phyloP scores from a whole-genome alignment of 1,284 basidiomycete species.

The Moesziomyces parantarcticus region DNA sequence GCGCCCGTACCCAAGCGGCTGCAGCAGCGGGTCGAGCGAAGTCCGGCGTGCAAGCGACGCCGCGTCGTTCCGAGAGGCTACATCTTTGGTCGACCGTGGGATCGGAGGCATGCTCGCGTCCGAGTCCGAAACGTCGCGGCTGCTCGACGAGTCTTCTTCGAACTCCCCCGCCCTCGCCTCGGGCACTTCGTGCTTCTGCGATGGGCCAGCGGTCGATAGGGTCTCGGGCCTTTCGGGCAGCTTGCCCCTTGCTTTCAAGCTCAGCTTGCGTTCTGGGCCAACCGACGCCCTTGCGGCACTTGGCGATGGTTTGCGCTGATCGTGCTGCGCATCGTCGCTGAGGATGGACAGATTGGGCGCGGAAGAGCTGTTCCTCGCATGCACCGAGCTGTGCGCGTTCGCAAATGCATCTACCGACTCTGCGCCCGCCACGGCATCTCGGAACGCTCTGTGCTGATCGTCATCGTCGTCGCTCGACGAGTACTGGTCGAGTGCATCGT shows the following conservation, averaged over 20 bases:
- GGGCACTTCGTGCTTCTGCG: no score
- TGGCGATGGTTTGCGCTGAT: neutral
- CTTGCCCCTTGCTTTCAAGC: constrained; percentile 36
- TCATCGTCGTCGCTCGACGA: constrained; percentile 44
- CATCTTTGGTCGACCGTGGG: neutral
- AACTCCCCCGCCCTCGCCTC: constrained; percentile 33
- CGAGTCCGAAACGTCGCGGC: constrained; percentile 34
- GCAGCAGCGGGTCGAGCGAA: constrained; percentile 27
- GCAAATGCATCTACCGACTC: constrained; percentile 16
- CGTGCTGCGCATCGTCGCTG: neutral
- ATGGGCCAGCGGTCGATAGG: neutral
- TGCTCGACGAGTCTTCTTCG: constrained; percentile 47
- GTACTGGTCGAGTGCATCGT: constrained; percentile 37
- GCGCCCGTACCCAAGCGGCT: constrained; percentile 25
- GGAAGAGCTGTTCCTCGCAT: constrained; percentile 26
- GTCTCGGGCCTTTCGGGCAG: constrained; percentile 23
- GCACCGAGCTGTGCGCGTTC: constrained; percentile 21
- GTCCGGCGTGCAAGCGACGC: constrained; percentile 2
- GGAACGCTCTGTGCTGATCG: constrained; percentile 34
- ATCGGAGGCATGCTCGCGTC: constrained; percentile 2
- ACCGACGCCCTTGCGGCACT: neutral
- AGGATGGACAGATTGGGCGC: constrained; percentile 21
- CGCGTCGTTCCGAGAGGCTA: no score
- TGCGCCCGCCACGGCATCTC: constrained; percentile 8
- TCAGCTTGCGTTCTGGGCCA: constrained; percentile 13